These are phyloP conservation scores for Lagenaria siceraria DNA, from an alignment of 306 rosid genomes.

Conservation along the genomic window DNA sequence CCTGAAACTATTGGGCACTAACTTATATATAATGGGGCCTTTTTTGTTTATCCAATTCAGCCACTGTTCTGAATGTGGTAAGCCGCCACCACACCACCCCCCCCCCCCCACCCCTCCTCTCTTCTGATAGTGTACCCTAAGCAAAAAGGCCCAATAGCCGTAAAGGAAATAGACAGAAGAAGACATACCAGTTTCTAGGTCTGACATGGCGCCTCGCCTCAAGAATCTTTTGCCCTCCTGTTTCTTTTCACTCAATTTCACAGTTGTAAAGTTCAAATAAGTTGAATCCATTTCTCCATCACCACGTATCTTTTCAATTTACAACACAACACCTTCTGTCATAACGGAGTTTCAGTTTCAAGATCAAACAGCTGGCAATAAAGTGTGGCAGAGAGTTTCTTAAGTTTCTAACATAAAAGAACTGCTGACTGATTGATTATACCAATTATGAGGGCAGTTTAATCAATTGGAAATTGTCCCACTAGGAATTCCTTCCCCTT, in stretches of 20 bases:
- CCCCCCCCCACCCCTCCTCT: neutral
- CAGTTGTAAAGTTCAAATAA: slow-evolving; percentile 17
- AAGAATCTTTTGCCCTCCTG: slow-evolving; percentile 12
- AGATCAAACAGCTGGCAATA: slow-evolving; percentile 3
- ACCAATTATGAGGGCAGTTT: neutral
- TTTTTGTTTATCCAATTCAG: neutral
- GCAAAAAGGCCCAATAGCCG: neutral
- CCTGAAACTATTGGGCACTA: too few species aligned
- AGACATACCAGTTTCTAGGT: slow-evolving; percentile 12
- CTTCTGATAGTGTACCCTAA: neutral
- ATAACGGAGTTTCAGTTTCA: slow-evolving; percentile 11
- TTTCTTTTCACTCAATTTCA: slow-evolving; percentile 7
- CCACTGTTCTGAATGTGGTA: neutral
- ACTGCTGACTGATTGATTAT: neutral
- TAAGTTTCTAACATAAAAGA: neutral
- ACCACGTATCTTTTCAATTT: too few species aligned
- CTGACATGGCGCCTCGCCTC: neutral
- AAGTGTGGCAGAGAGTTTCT: neutral
- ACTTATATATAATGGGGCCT: neutral
- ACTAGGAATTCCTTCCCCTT: neutral
- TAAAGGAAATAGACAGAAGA: neutral
- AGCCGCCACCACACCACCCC: too few species aligned
- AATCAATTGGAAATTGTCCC: neutral
- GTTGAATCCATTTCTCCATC: slow-evolving; percentile 3
- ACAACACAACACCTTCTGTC: slow-evolving; percentile 4